These are phyloP conservation scores for Puccinellia tenuiflora DNA, from an alignment of 176 grass and related monocot species.

Conservation along the genomic window DNA sequence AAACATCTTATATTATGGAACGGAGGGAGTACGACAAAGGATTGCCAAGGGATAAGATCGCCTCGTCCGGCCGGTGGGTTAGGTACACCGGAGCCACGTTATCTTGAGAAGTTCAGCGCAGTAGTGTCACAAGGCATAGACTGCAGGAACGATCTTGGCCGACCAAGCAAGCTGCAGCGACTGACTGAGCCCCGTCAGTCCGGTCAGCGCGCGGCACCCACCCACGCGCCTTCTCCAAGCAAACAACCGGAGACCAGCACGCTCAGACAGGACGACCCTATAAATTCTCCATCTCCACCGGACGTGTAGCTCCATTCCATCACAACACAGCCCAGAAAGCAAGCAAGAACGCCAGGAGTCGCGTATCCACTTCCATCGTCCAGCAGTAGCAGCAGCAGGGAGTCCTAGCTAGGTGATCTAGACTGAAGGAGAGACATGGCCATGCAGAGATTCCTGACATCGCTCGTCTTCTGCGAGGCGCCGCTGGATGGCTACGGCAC, in stretches of 20 bases:
- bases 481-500: slow-evolving; percentile 4
- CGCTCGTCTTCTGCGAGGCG: slow-evolving; percentile 26
- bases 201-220: too few species aligned
- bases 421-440: neutral
- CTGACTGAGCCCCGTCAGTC: neutral
- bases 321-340: neutral
- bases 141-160: neutral
- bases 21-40: too few species aligned
- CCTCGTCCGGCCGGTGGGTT: neutral
- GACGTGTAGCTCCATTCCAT: neutral
- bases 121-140: too few species aligned
- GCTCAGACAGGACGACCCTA: neutral
- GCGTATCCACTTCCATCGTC: too few species aligned
- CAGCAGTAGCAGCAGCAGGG: neutral
- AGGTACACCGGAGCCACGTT: neutral
- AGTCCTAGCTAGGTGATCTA: too few species aligned
- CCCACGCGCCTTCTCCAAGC: neutral
- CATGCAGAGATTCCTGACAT: slow-evolving; percentile 11
- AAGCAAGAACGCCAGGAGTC: neutral
- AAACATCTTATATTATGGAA: too few species aligned
- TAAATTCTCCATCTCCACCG: neutral
- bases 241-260: neutral
- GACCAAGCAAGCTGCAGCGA: neutral
- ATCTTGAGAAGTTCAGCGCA: neutral
- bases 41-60: neutral